Base-by-base conservation (phyloP, 306 rosid genomes). In the Sechiopsis laciniata region DNA sequence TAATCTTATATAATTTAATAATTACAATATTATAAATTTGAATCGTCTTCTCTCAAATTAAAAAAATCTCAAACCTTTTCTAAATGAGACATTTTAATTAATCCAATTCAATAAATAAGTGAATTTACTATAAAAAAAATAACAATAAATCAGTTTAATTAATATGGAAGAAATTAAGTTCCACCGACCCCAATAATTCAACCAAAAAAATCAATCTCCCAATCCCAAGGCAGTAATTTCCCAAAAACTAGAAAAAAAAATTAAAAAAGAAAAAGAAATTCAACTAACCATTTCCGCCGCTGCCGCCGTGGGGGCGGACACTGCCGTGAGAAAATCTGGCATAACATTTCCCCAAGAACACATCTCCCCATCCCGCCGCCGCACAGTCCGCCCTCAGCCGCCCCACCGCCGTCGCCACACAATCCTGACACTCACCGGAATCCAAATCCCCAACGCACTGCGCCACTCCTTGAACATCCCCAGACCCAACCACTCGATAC, bases 381-480 rank as follows among this genome's bases (percentile, higher is more conserved):
- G 92, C 99, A 24, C 99, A 95, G 10, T 84, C 95, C 1, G 78
- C 78, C 77, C 64, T 91, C 16, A 91, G 81, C 88, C 88, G 85
- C 72, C 88, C 90, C 80, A 87, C 84, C 6, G 99, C 92, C n/a
- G 81, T 85, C 1, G 91, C 78, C 11, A 91, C 35, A 26, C 99
- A 95, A 69, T 95, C 99, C 86, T 84, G 87, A 55, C 99, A 95
- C 87, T 95, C 88, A 40, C 71, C 67, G 10, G 79, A 73, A 80
- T 89, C 91, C 88, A 95, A 80, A 74, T 95, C 99, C 10, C 97
- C 96, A 0, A 84, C 85, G 73, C 99, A 95, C 89, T 95, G 99
- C 57, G 95, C 90, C 81, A 83, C 82, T 16, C 93, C 91, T 51
- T 71, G 81, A 0, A 82, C 40, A 53, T 81, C 75, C 74, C 93